These are phyloP conservation scores for Asparagopsis taxiformis DNA, from an alignment of 31 red algal genomes.

Conservation along the genomic window DNA sequence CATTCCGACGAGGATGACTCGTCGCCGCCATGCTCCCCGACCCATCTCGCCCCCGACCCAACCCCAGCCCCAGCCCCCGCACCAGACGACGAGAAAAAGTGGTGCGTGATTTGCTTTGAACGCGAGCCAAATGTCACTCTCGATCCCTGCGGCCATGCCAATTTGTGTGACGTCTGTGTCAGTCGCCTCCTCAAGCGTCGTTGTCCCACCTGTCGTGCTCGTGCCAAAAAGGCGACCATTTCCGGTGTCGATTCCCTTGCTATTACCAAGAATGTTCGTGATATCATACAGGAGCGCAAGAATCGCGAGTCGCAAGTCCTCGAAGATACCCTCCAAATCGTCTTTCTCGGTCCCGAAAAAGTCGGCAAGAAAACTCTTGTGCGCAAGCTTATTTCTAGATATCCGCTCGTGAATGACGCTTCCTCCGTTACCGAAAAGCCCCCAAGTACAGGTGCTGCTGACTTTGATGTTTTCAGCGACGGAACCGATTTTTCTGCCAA, in stretches of 20 bases:
- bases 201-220: conserved; percentile 66
- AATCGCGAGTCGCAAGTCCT: conserved; percentile 39
- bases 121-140: conserved; percentile 43
- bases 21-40: conserved; percentile 19
- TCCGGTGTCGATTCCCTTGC: background rate
- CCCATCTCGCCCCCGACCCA: conserved; percentile 25
- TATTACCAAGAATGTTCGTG: conserved; percentile 29
- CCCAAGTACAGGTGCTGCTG: background rate
- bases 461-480: conserved; percentile 42
- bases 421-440: background rate
- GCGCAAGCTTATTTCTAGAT: conserved; percentile 17
- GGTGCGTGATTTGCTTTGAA: conserved; percentile 76
- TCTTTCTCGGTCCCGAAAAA: conserved; percentile 51
- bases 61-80: conserved; percentile 1
- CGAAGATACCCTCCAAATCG: no score
- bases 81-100: conserved; percentile 1
- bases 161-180: conserved; percentile 67
- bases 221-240: conserved; percentile 45
- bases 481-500: conserved; percentile 66
- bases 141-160: conserved; percentile 67
- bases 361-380: conserved; percentile 61
- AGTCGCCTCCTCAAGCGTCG: conserved; percentile 64
- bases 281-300: conserved; percentile 55
- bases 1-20: conserved; percentile 8
- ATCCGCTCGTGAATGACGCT: background rate